Conservation (phyloP, 208 protist species). For the Trypanosomatidae sp. region DNA sequence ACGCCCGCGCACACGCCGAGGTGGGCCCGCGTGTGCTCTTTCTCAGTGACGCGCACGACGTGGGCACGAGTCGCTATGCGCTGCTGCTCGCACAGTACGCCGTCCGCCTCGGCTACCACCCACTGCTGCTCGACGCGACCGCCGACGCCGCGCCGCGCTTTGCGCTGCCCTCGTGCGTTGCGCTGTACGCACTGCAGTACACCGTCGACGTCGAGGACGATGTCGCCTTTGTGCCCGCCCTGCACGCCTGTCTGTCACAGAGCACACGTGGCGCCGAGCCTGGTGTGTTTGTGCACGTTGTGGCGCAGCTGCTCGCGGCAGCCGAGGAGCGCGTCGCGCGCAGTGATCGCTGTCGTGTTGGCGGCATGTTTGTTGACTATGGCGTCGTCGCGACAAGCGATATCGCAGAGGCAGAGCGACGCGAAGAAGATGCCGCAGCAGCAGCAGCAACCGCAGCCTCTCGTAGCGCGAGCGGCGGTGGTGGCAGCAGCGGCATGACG, state of each 20-base stretch:
- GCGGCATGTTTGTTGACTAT: slow-evolving; percentile 61
- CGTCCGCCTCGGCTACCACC: slow-evolving; percentile 49
- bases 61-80: slow-evolving; percentile 35
- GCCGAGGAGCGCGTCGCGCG: slow-evolving; percentile 31
- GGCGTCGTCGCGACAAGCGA: slow-evolving; percentile 18
- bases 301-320: slow-evolving; percentile 14
- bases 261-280: slow-evolving; percentile 10
- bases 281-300: slow-evolving; percentile 17
- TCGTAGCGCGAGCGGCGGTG: not conserved
- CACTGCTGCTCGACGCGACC: slow-evolving; percentile 35
- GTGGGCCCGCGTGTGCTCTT: slow-evolving; percentile 47
- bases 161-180: slow-evolving; percentile 18
- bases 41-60: slow-evolving; percentile 22
- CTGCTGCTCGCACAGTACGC: slow-evolving; percentile 33
- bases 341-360: slow-evolving; percentile 40
- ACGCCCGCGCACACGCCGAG: slow-evolving; percentile 18
- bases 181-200: slow-evolving; percentile 37
- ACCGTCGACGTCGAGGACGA: slow-evolving; percentile 49
- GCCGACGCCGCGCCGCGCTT: slow-evolving; percentile 20
- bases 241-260: slow-evolving; percentile 23
- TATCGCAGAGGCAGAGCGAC: slow-evolving; percentile 15
- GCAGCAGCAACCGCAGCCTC: not conserved
- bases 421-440: slow-evolving; percentile 1
- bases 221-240: slow-evolving; percentile 21
- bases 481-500: not conserved